These are phyloP conservation scores for Sanghuangporus sanghuang DNA, from an alignment of 1,284 basidiomycete species.

Conservation along the genomic window DNA sequence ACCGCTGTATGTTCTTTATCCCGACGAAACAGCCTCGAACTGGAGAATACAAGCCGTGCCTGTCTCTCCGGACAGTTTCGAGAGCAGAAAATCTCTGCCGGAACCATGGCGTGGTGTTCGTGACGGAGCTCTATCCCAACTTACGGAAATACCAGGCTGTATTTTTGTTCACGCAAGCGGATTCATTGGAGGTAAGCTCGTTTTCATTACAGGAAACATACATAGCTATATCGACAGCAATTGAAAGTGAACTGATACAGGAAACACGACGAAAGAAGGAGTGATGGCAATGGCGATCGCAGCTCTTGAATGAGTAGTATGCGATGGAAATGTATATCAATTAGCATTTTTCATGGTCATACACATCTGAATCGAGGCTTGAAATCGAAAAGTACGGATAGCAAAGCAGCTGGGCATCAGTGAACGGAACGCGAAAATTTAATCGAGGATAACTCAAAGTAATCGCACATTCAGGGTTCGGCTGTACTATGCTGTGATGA, in stretches of 20 bases:
- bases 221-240: neutral
- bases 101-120: constrained; percentile 91
- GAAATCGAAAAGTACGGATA: neutral
- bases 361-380: neutral
- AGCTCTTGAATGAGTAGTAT: constrained; percentile 38
- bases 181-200: constrained; percentile 82
- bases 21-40: constrained; percentile 71
- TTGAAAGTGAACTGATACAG: constrained; percentile 34
- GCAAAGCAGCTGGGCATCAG: neutral
- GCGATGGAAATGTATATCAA: neutral
- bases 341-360: neutral
- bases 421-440: neutral
- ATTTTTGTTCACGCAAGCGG: constrained; percentile 95
- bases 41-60: constrained; percentile 97
- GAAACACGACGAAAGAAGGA: constrained; percentile 89
- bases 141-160: constrained; percentile 77
- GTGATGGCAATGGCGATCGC: constrained; percentile 76
- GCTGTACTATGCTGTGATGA: neutral
- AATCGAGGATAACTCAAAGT: neutral
- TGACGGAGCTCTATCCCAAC: constrained; percentile 73
- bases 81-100: constrained; percentile 88
- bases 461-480: neutral
- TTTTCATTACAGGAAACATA: constrained; percentile 9
- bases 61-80: constrained; percentile 76
- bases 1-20: constrained; percentile 87